A percentile compares a stretch with the other conserved stretches of the same genome.
phyloP scores from a whole-genome alignment of 345 rosid species.

The Hibiscus mutabilis region DNA sequence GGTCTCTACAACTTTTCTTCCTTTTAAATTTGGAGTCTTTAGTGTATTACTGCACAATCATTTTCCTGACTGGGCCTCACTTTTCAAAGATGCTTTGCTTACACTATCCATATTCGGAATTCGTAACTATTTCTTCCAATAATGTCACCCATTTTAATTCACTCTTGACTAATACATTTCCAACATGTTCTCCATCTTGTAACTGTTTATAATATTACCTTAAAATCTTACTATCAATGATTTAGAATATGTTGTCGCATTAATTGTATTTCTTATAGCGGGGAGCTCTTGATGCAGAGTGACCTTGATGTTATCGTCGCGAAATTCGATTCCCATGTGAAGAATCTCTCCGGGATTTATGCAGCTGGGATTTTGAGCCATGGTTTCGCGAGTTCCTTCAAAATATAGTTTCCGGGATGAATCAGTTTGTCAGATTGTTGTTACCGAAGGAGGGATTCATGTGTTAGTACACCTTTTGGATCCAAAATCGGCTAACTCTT shows the following conservation, averaged over 20 bases:
- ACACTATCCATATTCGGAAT: too few relatives aligned
- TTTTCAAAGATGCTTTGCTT: too few relatives aligned
- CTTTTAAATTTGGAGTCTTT: too few relatives aligned
- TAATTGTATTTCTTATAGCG: conserved; percentile 67
- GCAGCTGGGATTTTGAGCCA: conserved; percentile 52
- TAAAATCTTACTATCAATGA: too few relatives aligned
- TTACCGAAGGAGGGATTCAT: conserved; percentile 61
- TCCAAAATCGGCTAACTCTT: conserved; percentile 35
- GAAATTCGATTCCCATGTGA: conserved; percentile 46
- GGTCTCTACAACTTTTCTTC: too few relatives aligned
- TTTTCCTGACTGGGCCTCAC: too few relatives aligned
- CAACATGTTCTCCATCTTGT: not conserved
- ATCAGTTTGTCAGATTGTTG: conserved; percentile 39
- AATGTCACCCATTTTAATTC: too few relatives aligned
- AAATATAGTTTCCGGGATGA: conserved; percentile 60
- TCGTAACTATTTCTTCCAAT: too few relatives aligned
- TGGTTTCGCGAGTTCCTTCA: conserved; percentile 70
- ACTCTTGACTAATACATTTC: too few relatives aligned
- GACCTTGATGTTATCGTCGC: conserved; percentile 63
- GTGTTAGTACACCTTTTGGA: conserved; percentile 54
- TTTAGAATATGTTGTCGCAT: too few relatives aligned
- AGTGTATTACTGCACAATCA: too few relatives aligned
- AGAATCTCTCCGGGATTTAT: conserved; percentile 54
- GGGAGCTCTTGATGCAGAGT: conserved; percentile 97
- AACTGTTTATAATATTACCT: not conserved